A percentile compares a stretch with the other conserved stretches of the same genome.
phyloP scores from a whole-genome alignment of 306 rosid species.

The Rosa persica region DNA sequence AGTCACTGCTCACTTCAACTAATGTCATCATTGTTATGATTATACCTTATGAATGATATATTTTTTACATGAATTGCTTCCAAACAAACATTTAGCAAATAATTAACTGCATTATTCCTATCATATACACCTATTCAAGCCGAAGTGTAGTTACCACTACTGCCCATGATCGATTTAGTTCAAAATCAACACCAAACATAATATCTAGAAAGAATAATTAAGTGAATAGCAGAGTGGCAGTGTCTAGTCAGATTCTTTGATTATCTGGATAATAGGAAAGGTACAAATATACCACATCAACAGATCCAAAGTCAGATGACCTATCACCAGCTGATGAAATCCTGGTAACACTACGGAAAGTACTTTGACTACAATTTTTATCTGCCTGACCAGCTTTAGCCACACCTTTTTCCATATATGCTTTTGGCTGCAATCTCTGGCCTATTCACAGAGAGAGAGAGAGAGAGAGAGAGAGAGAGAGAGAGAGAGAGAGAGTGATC shows the following conservation, averaged over 20 bases:
- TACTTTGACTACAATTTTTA: constrained; percentile 58
- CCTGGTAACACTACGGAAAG: constrained; percentile 73
- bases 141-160: too few species aligned
- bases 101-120: too few species aligned
- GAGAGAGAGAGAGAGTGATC: constrained; percentile 26
- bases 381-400: constrained; percentile 39
- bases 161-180: too few species aligned
- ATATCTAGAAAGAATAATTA: too few species aligned
- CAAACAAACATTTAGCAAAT: too few species aligned
- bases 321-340: constrained; percentile 57
- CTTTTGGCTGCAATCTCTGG: constrained; percentile 40
- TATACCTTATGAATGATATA: too few species aligned
- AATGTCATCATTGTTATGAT: too few species aligned
- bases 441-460: constrained; percentile 39
- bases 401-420: constrained; percentile 25
- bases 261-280: constrained; percentile 6
- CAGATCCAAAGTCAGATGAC: constrained; percentile 47
- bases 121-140: too few species aligned
- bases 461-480: constrained; percentile 22
- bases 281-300: constrained; percentile 65
- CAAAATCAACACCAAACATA: too few species aligned
- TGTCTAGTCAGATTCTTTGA: neutral
- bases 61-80: too few species aligned
- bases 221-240: too few species aligned
- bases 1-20: too few species aligned